A percentile compares a stretch with the other conserved stretches of the same genome.
These are phyloP conservation scores for Pyrrhoderma noxium DNA, from an alignment of 1,284 basidiomycete species.

Conservation along the genomic window DNA sequence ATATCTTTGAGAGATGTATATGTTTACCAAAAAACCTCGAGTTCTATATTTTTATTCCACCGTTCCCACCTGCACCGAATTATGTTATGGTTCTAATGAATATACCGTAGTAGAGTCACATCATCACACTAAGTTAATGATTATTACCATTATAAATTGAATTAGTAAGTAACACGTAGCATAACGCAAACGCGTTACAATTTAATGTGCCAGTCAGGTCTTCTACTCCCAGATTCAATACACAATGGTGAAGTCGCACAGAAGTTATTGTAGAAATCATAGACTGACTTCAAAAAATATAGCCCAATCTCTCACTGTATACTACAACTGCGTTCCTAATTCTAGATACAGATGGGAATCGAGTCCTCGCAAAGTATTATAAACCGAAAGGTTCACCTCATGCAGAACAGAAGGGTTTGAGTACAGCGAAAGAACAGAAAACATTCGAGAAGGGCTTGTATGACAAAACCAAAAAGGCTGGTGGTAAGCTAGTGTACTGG, in stretches of 20 bases:
- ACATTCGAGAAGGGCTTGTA: conserved; percentile 93
- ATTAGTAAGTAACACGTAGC: not conserved
- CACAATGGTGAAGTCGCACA: too few species aligned
- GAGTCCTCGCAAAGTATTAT: conserved; percentile 95
- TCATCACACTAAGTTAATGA: too few species aligned
- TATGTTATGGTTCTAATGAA: too few species aligned
- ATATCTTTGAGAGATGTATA: conserved; percentile 1
- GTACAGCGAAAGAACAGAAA: conserved; percentile 86
- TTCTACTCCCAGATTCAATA: too few species aligned
- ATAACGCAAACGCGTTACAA: not conserved
- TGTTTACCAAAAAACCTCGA: too few species aligned
- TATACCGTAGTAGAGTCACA: too few species aligned
- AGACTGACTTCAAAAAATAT: not conserved
- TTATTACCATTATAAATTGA: too few species aligned
- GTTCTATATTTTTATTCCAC: too few species aligned
- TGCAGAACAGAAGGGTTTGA: conserved; percentile 56
- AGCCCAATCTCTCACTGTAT: conserved; percentile 81
- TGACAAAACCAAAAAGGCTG: conserved; percentile 90
- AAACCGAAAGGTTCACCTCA: conserved; percentile 63
- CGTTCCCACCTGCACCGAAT: too few species aligned
- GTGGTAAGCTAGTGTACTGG: conserved; percentile 45
- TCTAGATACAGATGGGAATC: conserved; percentile 90
- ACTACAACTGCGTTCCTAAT: conserved; percentile 83
- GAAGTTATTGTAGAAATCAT: too few species aligned
- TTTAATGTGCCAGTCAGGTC: not conserved